These are phyloP conservation scores for Penicillium sp. DNA, from an alignment of 2,329 filamentous ascomycete genomes.

Conservation along the genomic window DNA sequence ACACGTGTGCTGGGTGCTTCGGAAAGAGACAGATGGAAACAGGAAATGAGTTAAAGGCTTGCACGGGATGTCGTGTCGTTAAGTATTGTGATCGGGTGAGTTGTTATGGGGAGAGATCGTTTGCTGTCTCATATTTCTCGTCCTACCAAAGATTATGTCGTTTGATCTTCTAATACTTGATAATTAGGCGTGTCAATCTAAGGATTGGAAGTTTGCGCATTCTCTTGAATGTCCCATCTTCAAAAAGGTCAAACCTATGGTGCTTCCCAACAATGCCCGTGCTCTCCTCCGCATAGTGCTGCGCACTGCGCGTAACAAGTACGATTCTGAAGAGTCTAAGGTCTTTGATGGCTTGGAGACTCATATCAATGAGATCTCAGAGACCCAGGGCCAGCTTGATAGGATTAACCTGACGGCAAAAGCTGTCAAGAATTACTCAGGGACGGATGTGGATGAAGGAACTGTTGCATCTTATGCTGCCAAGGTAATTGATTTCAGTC, in stretches of 20 bases:
- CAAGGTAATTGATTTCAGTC: slow-evolving; percentile 35
- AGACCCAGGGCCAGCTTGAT: slow-evolving; percentile 44
- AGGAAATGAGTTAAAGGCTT: slow-evolving; percentile 48
- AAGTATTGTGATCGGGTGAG: slow-evolving; percentile 60
- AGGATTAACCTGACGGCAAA: slow-evolving; percentile 54
- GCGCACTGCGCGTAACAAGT: slow-evolving; percentile 39
- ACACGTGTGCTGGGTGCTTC: slow-evolving; percentile 60
- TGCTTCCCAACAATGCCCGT: slow-evolving; percentile 56
- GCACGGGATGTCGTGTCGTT: slow-evolving; percentile 57
- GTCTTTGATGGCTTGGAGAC: slow-evolving; percentile 46
- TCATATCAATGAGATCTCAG: slow-evolving; percentile 50
- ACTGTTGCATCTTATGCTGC: slow-evolving; percentile 46
- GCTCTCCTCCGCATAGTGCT: slow-evolving; percentile 55
- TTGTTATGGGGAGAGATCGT: slow-evolving; percentile 5
- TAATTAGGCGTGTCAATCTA: slow-evolving; percentile 56
- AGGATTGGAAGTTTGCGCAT: slow-evolving; percentile 59
- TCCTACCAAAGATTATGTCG: not conserved
- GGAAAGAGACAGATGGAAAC: slow-evolving; percentile 33
- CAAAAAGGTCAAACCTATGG: slow-evolving; percentile 42
- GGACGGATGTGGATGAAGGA: slow-evolving; percentile 45
- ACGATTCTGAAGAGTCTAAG: slow-evolving; percentile 39
- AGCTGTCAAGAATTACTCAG: slow-evolving; percentile 54
- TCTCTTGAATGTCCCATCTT: slow-evolving; percentile 59
- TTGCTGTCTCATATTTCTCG: not conserved
- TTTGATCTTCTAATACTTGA: not conserved